Evolutionary conservation across 148 eudicot species (phyloP).

Genomic region (Tetragonia tetragonoides): DNA sequence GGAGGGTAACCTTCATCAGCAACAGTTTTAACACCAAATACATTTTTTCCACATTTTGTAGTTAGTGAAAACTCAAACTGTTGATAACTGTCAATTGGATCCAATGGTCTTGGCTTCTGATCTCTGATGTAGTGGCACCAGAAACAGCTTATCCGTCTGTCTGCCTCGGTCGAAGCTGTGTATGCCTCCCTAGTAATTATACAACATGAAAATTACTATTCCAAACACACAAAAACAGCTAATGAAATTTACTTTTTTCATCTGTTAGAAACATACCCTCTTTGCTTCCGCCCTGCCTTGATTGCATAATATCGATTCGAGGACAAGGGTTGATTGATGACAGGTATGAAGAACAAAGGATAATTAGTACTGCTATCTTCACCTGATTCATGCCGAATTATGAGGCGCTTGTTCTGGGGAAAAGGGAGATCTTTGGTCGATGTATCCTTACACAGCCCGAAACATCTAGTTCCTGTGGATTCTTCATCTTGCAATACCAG

Average conservation of each 20-base stretch:
- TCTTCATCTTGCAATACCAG: slow-evolving; percentile 48
- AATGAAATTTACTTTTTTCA: too few relatives aligned
- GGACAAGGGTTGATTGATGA: slow-evolving; percentile 48
- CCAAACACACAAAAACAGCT: too few relatives aligned
- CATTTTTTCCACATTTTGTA: too few relatives aligned
- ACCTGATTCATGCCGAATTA: background rate
- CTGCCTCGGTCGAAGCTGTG: too few relatives aligned
- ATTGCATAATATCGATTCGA: slow-evolving; percentile 42
- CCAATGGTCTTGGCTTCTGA: too few relatives aligned
- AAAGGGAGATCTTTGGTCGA: slow-evolving; percentile 38
- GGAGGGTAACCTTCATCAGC: slow-evolving; percentile 46
- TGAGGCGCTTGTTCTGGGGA: slow-evolving; percentile 58
- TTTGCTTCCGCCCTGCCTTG: slow-evolving; percentile 14
- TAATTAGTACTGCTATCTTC: background rate
- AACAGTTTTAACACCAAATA: slow-evolving; percentile 27
- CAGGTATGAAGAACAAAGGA: slow-evolving; percentile 41
- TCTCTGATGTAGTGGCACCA: too few relatives aligned
- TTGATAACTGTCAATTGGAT: too few relatives aligned
- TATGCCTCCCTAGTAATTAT: too few relatives aligned
- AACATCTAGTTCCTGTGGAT: background rate
- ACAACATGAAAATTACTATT: too few relatives aligned
- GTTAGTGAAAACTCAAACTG: too few relatives aligned
- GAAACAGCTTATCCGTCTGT: too few relatives aligned
- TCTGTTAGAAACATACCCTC: too few relatives aligned
- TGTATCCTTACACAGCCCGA: background rate